A percentile compares a stretch with the other conserved stretches of the same genome.
Conservation (phyloP, 352 stramenopile species). For the Phytophthora uliginosa region DNA sequence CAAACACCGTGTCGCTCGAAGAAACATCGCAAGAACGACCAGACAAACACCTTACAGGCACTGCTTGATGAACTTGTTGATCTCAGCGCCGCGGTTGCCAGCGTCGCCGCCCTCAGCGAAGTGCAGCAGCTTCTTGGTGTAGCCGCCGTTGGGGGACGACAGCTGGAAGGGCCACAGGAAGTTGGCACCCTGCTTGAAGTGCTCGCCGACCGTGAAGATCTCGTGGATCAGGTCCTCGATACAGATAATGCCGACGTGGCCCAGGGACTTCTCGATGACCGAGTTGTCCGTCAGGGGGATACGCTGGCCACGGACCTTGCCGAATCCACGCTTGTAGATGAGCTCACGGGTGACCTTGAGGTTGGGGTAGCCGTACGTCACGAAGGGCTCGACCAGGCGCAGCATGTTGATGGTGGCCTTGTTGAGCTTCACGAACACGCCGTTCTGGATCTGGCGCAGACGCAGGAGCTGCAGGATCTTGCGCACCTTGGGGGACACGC, state of each 20-base stretch:
- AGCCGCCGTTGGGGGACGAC: slow-evolving; percentile 96
- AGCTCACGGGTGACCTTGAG: slow-evolving; percentile 98
- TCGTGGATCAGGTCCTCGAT: slow-evolving; percentile 99
- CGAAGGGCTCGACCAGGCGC: slow-evolving; percentile 98
- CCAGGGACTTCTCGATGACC: slow-evolving; percentile 97
- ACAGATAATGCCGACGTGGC: slow-evolving; percentile 98
- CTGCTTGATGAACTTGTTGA: slow-evolving; percentile 97
- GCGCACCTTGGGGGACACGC: slow-evolving; percentile 91
- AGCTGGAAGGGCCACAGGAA: slow-evolving; percentile 99
- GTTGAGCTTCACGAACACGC: slow-evolving; percentile 99
- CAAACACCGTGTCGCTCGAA: slow-evolving; percentile 30
- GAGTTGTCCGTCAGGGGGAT: slow-evolving; percentile 98
- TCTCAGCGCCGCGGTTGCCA: slow-evolving; percentile 93
- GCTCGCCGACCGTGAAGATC: slow-evolving; percentile 98
- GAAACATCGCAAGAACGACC: slow-evolving; percentile 19
- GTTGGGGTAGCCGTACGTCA: slow-evolving; percentile 99
- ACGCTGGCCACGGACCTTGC: slow-evolving; percentile 98
- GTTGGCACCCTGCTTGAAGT: slow-evolving; percentile 99
- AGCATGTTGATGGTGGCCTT: slow-evolving; percentile 99
- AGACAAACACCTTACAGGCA: slow-evolving; percentile 86
- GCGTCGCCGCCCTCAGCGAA: slow-evolving; percentile 95
- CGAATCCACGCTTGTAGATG: slow-evolving; percentile 99
- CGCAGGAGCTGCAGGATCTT: slow-evolving; percentile 99
- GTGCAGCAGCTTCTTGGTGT: slow-evolving; percentile 96
- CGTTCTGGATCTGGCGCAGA: slow-evolving; percentile 99